phyloP scores from a whole-genome alignment of 805 yeast genomes.

The Danielozyma ontarioensis region DNA sequence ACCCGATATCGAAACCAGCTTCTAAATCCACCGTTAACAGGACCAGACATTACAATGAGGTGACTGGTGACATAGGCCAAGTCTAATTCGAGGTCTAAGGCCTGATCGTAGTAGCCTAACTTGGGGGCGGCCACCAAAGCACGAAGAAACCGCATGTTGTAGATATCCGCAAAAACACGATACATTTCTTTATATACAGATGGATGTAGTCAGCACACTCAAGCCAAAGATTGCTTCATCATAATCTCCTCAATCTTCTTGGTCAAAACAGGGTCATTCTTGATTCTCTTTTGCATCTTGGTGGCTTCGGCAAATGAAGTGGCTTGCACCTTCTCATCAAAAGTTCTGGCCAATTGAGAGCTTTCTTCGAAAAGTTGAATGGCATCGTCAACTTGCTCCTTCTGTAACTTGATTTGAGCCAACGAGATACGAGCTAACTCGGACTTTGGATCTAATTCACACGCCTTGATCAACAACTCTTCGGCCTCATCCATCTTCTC shows the following conservation, averaged over 20 bases:
- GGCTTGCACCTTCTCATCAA: conserved; percentile 85
- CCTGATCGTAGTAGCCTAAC: conserved; percentile 10
- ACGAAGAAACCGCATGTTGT: neutral
- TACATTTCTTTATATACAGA: neutral
- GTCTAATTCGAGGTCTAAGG: conserved; percentile 42
- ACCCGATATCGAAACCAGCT: conserved; percentile 50
- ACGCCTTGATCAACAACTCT: conserved; percentile 65
- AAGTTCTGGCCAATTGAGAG: conserved; percentile 74
- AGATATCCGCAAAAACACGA: neutral
- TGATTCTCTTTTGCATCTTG: conserved; percentile 77
- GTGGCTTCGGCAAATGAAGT: conserved; percentile 90
- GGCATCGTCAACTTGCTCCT: conserved; percentile 78
- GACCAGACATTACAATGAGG: conserved; percentile 73
- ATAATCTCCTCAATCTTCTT: conserved; percentile 59
- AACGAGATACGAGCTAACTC: conserved; percentile 88
- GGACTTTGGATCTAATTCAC: conserved; percentile 77
- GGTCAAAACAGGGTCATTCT: conserved; percentile 60
- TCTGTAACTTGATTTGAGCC: conserved; percentile 86
- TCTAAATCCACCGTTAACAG: conserved; percentile 44
- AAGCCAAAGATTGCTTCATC: conserved; percentile 4
- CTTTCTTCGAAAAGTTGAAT: conserved; percentile 76
- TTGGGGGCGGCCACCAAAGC: conserved; percentile 15
- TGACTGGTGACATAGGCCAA: conserved; percentile 61
- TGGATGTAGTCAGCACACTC: neutral
- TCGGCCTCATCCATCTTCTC: conserved; percentile 51